Base-by-base conservation (phyloP, 768 basidiomycete genomes). In the Pleurotus pulmonarius region DNA sequence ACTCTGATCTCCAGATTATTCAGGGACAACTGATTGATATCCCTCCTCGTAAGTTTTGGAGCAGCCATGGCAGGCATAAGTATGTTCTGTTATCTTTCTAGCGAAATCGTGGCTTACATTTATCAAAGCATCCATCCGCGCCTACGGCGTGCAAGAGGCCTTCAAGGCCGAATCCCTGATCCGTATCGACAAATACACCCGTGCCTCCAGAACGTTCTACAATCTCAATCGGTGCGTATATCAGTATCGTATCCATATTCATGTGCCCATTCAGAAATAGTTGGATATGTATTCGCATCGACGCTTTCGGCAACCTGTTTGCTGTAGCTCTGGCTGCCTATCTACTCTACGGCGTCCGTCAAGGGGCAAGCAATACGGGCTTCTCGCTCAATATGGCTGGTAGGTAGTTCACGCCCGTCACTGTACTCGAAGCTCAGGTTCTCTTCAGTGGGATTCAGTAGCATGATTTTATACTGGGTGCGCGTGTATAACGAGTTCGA, bases 261-360 rank as follows among this genome's bases (percentile, higher is more conserved):
- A 13, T 18, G n/a, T 16, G 26, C 41, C 47, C 26, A n/a, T 15
- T 12, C 3, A 11, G 7, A 1, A 6, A 15, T 44, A 66, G 65
- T 8, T 60, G 67, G 52, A 48, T 59, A n/a, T 56, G 41, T 38
- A 66, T 80, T 43, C 71, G 81, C 7, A 72, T 82, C 12, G 78
- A 82, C 60, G 64, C 70, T 37, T 65, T 83, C 11, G 78, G 78
- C 7, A 75, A 71, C 5, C 24, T 79, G 12, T 83, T 83, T 59
- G 70, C 77, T 3, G 65, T 76, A 0, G 60, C 64, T 12, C 65
- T 83, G 5, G 78, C 78, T 7, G 68, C 72, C 5, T 79, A 80
- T 66, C 64, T 83, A 46, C 62, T 68, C 5, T 72, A 73, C 52
- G 57, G 61, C 37, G 56, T 58, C 68, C 69, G 68, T 0, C 73